Evolutionary conservation across 23 red algal genomes (phyloP).

Genomic region (Porphyridium purpureum): DNA sequence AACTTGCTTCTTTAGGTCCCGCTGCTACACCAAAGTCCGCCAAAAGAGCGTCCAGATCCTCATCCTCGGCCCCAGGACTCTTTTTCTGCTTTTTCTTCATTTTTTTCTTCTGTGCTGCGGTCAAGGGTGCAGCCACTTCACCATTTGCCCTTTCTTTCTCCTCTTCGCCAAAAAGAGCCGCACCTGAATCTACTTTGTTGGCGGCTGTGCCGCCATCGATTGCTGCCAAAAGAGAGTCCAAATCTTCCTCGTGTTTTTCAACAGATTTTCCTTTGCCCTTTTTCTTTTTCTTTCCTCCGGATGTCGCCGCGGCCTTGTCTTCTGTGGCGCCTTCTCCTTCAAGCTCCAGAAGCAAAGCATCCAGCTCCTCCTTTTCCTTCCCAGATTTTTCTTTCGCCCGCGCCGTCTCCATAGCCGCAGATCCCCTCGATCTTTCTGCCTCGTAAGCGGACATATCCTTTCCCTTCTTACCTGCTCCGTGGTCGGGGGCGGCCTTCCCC

Average conservation of each 20-base stretch:
- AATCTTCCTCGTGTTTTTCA: constrained; percentile 14
- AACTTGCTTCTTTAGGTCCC: not conserved
- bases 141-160: constrained; percentile 1
- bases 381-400: too few species aligned
- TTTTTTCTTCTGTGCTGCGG: constrained; percentile 17
- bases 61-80: constrained; percentile 4
- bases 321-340: not conserved
- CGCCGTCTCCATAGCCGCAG: too few species aligned
- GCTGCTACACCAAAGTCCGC: constrained; percentile 12
- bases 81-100: constrained; percentile 15
- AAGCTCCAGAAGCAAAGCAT: constrained; percentile 30
- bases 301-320: constrained; percentile 1
- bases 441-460: not conserved
- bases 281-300: constrained; percentile 45
- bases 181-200: not conserved
- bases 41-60: constrained; percentile 51
- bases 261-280: constrained; percentile 14
- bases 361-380: constrained; percentile 52
- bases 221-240: constrained; percentile 45
- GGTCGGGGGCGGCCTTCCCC: not conserved
- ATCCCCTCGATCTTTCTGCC: too few species aligned
- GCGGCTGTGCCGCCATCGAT: constrained; percentile 2
- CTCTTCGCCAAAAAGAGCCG: not conserved
- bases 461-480: not conserved
- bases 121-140: not conserved